Evolutionary conservation across 208 protist species (phyloP).

Genomic region (Trypanosoma rangeli): DNA sequence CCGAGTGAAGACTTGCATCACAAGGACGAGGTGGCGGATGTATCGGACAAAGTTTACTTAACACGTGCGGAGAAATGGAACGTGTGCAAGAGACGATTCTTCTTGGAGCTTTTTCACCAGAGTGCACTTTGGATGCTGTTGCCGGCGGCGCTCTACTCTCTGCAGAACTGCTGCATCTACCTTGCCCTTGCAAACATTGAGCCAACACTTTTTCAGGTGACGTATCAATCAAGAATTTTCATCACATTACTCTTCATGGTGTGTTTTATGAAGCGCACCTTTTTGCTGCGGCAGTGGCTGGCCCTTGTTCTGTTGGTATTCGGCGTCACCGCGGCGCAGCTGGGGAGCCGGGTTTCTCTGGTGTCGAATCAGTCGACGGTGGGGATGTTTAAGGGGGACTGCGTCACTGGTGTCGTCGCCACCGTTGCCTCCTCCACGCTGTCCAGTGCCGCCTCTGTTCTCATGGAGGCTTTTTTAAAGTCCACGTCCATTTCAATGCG

Average conservation of each 20-base stretch:
- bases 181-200: constrained; percentile 47
- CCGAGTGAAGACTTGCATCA: not conserved
- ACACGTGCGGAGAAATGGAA: not conserved
- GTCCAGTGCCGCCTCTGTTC: constrained; percentile 57
- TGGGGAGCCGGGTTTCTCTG: constrained; percentile 6
- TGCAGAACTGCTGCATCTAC: constrained; percentile 58
- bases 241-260: constrained; percentile 50
- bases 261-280: constrained; percentile 26
- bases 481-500: constrained; percentile 33
- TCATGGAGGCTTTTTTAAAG: constrained; percentile 66
- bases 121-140: constrained; percentile 40
- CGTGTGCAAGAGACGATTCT: not conserved
- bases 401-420: constrained; percentile 35
- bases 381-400: not conserved
- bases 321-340: constrained; percentile 45
- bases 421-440: constrained; percentile 34
- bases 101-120: constrained; percentile 11
- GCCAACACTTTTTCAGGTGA: constrained; percentile 60
- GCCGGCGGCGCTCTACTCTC: constrained; percentile 51
- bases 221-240: constrained; percentile 61
- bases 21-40: not conserved
- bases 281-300: constrained; percentile 48
- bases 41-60: not conserved
- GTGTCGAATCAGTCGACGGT: not conserved
- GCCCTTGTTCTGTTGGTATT: constrained; percentile 41